Evolutionary conservation across 1,139 yeast species (phyloP), one percentile per base, ranked within the genome.

Genomic region (Sugiyamaella paludigena): DNA sequence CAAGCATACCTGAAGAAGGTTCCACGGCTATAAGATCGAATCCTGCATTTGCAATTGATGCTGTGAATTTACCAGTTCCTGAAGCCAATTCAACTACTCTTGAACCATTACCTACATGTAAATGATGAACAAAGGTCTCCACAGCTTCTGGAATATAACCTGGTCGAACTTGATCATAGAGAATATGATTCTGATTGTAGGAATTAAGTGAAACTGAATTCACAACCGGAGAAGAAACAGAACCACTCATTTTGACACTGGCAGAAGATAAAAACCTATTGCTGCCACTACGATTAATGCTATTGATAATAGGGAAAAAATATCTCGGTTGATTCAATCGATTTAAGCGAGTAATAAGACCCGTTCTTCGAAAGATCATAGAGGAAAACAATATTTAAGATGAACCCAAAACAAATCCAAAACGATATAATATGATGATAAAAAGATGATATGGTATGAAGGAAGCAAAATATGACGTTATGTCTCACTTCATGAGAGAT

Each of bases 1-100:
- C 68, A 43, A 78, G 67, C 87, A 82, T 82, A 1, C 87, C 87
- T 42, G 62, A 56, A 37, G 83, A 75, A 1, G 87, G 85, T 52
- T 82, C 87, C 6, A 79, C 80, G 0, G 78, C 77, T 1, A 67
- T 59, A 47, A 79, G 33, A 36, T 70, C 67, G 71, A 76, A 76
- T 1, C 81, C 81, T 43, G 66, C 62, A 31, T 65, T 61, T 1
- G 70, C 68, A 32, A 82, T 67, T 40, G 74, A 68, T 33, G 64
- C 66, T 7, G 87, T 82, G 68, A 81, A 82, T 56, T 81, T 81
- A 3, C 87, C 87, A 0, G 87, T 82, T 0, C 87, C 87, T 12
- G 80, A 76, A 1, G 84, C 87, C 29, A 82, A 61, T 52, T 82
- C 87, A 29, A 81, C 63, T 11, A 81, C 65, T 24, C 51, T 57